A percentile compares a stretch with the other conserved stretches of the same genome.
These are phyloP conservation scores for Akebia trifoliata DNA, from an alignment of 164 flowering plant species.

Conservation along the genomic window DNA sequence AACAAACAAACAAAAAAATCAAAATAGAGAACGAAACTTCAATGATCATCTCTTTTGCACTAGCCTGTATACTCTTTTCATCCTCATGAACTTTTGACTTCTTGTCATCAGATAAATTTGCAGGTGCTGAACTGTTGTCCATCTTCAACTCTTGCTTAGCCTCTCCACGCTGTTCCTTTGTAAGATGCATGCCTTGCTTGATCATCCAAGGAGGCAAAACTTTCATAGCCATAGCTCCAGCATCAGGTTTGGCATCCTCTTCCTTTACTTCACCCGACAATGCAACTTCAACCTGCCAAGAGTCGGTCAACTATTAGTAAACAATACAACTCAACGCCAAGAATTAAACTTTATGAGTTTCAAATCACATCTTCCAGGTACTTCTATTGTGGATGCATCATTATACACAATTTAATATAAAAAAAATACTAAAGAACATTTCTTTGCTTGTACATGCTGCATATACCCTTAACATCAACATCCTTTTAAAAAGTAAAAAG, in stretches of 20 bases:
- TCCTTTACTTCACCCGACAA: conserved; percentile 74
- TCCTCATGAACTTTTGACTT: conserved; percentile 41
- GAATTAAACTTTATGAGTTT: background rate
- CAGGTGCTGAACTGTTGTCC: conserved; percentile 38
- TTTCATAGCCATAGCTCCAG: conserved; percentile 40
- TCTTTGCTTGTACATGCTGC: too few relatives aligned
- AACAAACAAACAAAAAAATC: background rate
- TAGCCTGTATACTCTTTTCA: conserved; percentile 56
- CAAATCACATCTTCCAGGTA: background rate
- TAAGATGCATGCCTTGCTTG: conserved; percentile 88
- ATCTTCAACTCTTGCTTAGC: conserved; percentile 47
- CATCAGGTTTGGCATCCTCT: conserved; percentile 62
- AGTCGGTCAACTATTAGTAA: conserved; percentile 4
- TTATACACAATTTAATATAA: too few relatives aligned
- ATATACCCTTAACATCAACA: too few relatives aligned
- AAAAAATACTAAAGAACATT: too few relatives aligned
- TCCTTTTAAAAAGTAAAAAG: too few relatives aligned
- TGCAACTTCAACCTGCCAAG: conserved; percentile 85
- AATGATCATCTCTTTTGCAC: conserved; percentile 10
- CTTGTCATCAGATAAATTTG: conserved; percentile 52
- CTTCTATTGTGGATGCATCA: too few relatives aligned
- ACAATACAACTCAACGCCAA: background rate
- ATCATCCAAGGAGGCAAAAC: conserved; percentile 99
- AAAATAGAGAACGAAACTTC: background rate
- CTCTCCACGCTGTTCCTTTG: conserved; percentile 87